Base-by-base conservation (phyloP, 1,284 basidiomycete genomes). In the Irpex lacteus region DNA sequence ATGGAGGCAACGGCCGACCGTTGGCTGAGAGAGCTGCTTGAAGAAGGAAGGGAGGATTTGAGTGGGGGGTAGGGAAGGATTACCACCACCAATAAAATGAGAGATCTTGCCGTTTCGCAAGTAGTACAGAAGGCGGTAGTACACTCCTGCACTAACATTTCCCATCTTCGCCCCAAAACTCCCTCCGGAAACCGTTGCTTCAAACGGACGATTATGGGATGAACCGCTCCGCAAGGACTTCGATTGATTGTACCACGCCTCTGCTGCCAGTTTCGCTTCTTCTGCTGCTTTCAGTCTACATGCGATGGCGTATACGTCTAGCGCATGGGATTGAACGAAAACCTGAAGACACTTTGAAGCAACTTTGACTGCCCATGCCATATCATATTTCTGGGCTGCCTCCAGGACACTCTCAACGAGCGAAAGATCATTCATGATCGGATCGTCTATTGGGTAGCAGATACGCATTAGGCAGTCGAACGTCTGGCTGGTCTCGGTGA, bases 381-480 rank as follows among this genome's bases (percentile, higher is more conserved):
- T 55, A 21, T 58, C 60, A 47, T 66, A 64, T 36, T 63, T 59
- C 7, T 49, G 56, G 18, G 65, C 54, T 4, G 62, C 65, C 44
- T 60, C 49, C 6, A 66, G 60, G 5, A 62, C 55, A 32, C 13
- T 5, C 9, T 32, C 36, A 59, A 36, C 13, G 50, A 21, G 36
- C 8, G n/a, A n/a, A 47, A 32, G 37, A 4, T 59, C 36, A 13
- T 8, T n/a, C 5, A 47, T 19, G 32, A 18, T 18, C 19, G 62
- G 60, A 11, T 34, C 15, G 37, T 47, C 13, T 21, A 44, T n/a
- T 4, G 65, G 65, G 53, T 66, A 66, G 49, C 61, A 19, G 60
- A 59, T 40, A 3, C 65, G 65, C 44, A 66, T 38, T 47, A 66
- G 44, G 18, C 37, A 4, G 36, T 66, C 60, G 18, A 66, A 37